These are phyloP conservation scores for Chlorella sp. DNA, from an alignment of 139 green algal species.

Conservation along the genomic window DNA sequence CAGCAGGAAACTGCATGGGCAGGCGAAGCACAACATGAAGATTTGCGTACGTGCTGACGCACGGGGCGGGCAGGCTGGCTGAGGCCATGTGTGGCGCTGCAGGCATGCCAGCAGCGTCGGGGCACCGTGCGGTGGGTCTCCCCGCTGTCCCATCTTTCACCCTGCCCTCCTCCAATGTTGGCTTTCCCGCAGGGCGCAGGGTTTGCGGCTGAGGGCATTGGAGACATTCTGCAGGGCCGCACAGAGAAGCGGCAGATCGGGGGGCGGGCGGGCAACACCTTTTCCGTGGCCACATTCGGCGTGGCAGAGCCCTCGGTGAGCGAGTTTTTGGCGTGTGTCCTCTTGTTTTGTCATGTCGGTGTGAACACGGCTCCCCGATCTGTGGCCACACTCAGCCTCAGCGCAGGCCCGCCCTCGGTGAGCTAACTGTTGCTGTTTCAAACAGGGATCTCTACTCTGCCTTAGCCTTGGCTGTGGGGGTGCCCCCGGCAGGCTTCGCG, in stretches of 20 bases:
- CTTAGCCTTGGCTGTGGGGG: no score
- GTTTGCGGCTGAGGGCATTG: constrained; percentile 85
- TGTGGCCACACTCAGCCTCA: no score
- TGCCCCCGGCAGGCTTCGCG: no score
- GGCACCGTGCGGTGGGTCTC: no score
- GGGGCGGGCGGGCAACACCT: constrained; percentile 81
- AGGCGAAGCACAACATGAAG: neutral
- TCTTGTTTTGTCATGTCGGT: no score
- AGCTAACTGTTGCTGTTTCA: neutral
- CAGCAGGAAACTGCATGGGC: neutral
- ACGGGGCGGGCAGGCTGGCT: no score
- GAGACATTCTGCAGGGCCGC: constrained; percentile 82
- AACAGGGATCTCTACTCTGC: no score
- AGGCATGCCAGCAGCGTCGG: no score
- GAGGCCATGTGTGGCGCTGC: no score
- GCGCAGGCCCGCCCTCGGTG: neutral
- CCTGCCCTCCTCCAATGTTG: neutral
- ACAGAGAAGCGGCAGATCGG: constrained; percentile 92
- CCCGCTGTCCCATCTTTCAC: neutral
- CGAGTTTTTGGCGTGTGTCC: neutral
- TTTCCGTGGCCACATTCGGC: constrained; percentile 81
- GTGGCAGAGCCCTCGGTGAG: constrained; percentile 23
- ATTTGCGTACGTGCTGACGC: no score
- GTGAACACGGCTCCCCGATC: no score
- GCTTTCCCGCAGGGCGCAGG: constrained; percentile 42